Percentiles rank a stretch among this genome's conserved stretches.
Evolutionary conservation across 2,329 filamentous ascomycete species (phyloP).

Genomic region (Monilinia polystroma): DNA sequence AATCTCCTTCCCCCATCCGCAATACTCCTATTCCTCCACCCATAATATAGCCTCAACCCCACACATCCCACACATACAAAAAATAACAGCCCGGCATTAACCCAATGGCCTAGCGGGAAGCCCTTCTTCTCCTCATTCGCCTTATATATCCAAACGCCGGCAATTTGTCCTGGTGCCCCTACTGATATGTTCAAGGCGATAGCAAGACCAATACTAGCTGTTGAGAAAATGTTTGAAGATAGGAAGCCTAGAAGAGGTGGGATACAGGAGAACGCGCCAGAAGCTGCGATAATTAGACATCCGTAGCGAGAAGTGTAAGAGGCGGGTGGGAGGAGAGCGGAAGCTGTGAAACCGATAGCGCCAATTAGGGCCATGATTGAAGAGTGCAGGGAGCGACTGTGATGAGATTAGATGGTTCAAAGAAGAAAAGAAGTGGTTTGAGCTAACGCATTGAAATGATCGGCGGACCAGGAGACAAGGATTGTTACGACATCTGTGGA

Average conservation of each 20-base stretch:
- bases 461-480: slow-evolving; percentile 58
- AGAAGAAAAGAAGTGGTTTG: background rate
- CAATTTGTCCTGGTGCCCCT: slow-evolving; percentile 68
- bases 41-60: slow-evolving; percentile 56
- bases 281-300: slow-evolving; percentile 65
- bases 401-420: background rate
- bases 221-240: slow-evolving; percentile 58
- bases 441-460: slow-evolving; percentile 54
- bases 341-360: slow-evolving; percentile 58
- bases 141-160: slow-evolving; percentile 73
- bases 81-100: slow-evolving; percentile 59
- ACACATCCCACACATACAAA: slow-evolving; percentile 57
- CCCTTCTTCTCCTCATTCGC: slow-evolving; percentile 57
- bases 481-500: slow-evolving; percentile 46
- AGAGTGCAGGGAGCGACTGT: slow-evolving; percentile 50
- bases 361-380: slow-evolving; percentile 51
- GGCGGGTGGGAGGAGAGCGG: slow-evolving; percentile 60
- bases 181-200: slow-evolving; percentile 70
- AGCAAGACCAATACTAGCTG: slow-evolving; percentile 63
- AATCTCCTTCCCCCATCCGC: background rate
- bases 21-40: slow-evolving; percentile 44
- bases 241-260: slow-evolving; percentile 53
- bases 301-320: slow-evolving; percentile 63
- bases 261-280: slow-evolving; percentile 67
- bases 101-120: slow-evolving; percentile 70